These are phyloP conservation scores for Dionaea muscipula DNA, from an alignment of 179 eudicot species.

Conservation along the genomic window DNA sequence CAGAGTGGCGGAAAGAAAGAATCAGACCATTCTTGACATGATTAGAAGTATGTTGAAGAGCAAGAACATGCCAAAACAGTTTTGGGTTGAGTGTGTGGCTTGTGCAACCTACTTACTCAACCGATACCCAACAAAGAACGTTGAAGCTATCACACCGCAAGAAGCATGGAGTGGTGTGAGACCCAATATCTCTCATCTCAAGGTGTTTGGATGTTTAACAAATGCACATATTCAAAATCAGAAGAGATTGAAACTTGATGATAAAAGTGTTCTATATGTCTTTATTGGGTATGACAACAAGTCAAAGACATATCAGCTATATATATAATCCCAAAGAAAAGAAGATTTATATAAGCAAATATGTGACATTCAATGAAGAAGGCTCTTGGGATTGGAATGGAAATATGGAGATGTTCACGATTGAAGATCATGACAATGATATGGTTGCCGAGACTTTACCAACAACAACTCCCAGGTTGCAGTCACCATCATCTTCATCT, in stretches of 20 bases:
- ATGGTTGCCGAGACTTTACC: not conserved
- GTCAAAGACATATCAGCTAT: not conserved
- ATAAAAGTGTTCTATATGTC: not conserved
- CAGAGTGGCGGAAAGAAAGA: not conserved
- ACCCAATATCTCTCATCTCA: not conserved
- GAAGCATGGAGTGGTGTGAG: not conserved
- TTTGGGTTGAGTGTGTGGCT: not conserved
- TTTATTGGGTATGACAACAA: not conserved
- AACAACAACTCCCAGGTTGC: not conserved
- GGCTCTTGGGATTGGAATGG: slow-evolving; percentile 1
- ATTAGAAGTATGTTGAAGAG: not conserved
- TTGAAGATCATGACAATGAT: not conserved
- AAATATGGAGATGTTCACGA: not conserved
- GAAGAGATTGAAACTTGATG: not conserved
- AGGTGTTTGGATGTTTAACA: not conserved
- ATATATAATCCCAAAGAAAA: not conserved
- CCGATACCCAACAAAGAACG: not conserved
- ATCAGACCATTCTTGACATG: slow-evolving; percentile 1
- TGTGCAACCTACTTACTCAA: not conserved
- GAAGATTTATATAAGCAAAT: not conserved
- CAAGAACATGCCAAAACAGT: not conserved
- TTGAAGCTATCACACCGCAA: not conserved
- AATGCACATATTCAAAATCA: not conserved
- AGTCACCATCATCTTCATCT: not conserved
- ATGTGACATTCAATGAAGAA: not conserved